Percentiles rank a stretch among this genome's conserved stretches.
phyloP scores from a whole-genome alignment of 495 filamentous ascomycete species.

The Podospora appendiculata region DNA sequence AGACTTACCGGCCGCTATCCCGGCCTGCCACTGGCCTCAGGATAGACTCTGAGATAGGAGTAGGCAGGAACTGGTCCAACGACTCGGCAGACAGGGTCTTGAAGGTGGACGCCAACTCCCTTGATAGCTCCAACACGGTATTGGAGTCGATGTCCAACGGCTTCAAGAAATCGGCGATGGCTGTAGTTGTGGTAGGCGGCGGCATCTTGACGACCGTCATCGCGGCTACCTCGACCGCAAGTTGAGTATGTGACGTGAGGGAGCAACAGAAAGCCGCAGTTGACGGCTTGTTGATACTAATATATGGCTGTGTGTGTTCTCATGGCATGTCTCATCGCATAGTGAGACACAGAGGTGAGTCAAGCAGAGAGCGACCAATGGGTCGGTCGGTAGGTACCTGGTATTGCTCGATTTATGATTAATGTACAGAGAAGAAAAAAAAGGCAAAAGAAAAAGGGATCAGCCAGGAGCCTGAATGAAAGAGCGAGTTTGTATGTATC shows the following conservation, averaged over 20 bases:
- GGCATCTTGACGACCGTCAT: neutral
- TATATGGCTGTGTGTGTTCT: too few species aligned
- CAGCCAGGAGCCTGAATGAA: too few species aligned
- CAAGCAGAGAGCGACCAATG: too few species aligned
- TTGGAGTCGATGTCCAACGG: slow-evolving; percentile 35
- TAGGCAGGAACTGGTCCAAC: slow-evolving; percentile 66
- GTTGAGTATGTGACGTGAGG: neutral
- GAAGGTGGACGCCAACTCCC: slow-evolving; percentile 54
- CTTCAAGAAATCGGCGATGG: slow-evolving; percentile 34
- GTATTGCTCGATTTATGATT: too few species aligned
- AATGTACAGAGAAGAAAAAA: too few species aligned
- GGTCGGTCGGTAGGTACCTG: too few species aligned
- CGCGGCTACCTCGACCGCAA: neutral
- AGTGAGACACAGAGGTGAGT: too few species aligned
- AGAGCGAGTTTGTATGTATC: too few species aligned
- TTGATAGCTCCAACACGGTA: slow-evolving; percentile 52
- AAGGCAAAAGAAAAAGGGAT: too few species aligned
- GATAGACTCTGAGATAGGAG: slow-evolving; percentile 60
- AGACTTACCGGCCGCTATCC: slow-evolving; percentile 50
- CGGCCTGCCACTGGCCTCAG: slow-evolving; percentile 49
- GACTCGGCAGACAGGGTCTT: slow-evolving; percentile 56
- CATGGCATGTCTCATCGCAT: too few species aligned
- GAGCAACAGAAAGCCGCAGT: neutral
- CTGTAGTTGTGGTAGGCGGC: slow-evolving; percentile 1
- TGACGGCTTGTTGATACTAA: too few species aligned